Evolutionary conservation across 2,329 filamentous ascomycete genomes (phyloP).

Genomic region (Trichoderma sp.): DNA sequence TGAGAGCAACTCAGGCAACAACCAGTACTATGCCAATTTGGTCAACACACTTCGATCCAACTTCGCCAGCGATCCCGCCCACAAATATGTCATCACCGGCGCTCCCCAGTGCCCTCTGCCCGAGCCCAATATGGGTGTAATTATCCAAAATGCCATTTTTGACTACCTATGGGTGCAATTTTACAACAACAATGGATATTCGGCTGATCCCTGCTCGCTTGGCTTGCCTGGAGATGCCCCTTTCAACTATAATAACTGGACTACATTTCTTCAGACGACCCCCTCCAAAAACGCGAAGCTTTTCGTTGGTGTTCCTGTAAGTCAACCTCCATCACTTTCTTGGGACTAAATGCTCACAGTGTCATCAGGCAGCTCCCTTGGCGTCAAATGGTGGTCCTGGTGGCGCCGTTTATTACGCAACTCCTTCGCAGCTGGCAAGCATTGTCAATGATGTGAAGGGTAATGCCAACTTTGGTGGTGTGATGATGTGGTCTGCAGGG

Average conservation of each 20-base stretch:
- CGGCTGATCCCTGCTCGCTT: conserved; percentile 26
- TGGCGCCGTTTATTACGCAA: conserved; percentile 30
- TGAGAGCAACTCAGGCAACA: conserved; percentile 24
- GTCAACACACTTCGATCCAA: conserved; percentile 26
- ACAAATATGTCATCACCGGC: conserved; percentile 42
- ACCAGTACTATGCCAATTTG: conserved; percentile 20
- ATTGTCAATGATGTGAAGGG: conserved; percentile 32
- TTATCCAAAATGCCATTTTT: conserved; percentile 32
- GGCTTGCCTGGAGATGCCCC: conserved; percentile 24
- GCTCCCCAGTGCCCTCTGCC: conserved; percentile 42
- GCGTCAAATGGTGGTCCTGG: conserved; percentile 22
- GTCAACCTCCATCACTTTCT: background rate
- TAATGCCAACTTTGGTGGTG: conserved; percentile 32
- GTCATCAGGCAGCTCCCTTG: conserved; percentile 22
- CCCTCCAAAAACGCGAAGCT: conserved; percentile 34
- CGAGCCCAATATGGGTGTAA: conserved; percentile 39
- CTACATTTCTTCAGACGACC: conserved; percentile 26
- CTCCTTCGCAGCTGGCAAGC: conserved; percentile 23
- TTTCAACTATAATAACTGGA: conserved; percentile 38
- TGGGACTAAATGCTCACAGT: background rate
- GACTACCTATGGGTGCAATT: conserved; percentile 45
- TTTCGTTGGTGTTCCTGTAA: conserved; percentile 31
- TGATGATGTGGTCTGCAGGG: conserved; percentile 44
- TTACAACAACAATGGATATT: conserved; percentile 45
- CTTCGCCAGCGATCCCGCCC: conserved; percentile 22